These are phyloP conservation scores for Lichtheimia ornata DNA, from an alignment of 371 early-diverging fungal genomes.

Conservation along the genomic window DNA sequence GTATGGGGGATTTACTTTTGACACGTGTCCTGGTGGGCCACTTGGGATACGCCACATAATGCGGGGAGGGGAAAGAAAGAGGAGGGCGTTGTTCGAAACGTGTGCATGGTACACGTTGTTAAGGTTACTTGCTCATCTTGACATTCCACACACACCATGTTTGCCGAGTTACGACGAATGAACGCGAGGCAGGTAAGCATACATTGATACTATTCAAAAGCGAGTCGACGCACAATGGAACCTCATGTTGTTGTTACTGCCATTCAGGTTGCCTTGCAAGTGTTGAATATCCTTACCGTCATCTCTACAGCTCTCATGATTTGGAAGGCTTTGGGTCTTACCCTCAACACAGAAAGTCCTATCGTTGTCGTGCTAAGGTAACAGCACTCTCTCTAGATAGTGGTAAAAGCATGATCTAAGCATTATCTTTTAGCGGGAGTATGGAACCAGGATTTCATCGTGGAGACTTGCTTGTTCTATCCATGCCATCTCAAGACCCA, in stretches of 20 bases:
- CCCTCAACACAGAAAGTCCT: constrained; percentile 95
- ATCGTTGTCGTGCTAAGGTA: constrained; percentile 96
- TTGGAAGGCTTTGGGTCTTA: constrained; percentile 90
- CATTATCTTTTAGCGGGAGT: constrained; percentile 74
- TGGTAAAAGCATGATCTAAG: neutral
- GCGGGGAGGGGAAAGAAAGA: neutral
- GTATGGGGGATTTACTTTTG: too few species aligned
- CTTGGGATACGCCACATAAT: too few species aligned
- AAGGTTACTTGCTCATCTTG: neutral
- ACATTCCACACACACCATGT: constrained; percentile 22
- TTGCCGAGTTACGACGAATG: constrained; percentile 51
- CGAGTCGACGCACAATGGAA: neutral
- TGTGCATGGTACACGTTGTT: neutral
- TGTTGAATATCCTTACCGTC: constrained; percentile 83
- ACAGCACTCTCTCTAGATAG: neutral
- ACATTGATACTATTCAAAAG: neutral
- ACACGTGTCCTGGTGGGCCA: too few species aligned
- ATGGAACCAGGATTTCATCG: constrained; percentile 99
- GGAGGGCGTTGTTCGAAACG: neutral
- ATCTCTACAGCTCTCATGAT: constrained; percentile 94
- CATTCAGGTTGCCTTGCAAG: constrained; percentile 60
- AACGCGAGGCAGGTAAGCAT: constrained; percentile 44
- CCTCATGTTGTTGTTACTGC: neutral
- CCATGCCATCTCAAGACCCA: constrained; percentile 65
- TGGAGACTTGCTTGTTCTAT: constrained; percentile 96